Base-by-base conservation (phyloP, 106 monocot genomes). In the Dioscorea dumetorum region DNA sequence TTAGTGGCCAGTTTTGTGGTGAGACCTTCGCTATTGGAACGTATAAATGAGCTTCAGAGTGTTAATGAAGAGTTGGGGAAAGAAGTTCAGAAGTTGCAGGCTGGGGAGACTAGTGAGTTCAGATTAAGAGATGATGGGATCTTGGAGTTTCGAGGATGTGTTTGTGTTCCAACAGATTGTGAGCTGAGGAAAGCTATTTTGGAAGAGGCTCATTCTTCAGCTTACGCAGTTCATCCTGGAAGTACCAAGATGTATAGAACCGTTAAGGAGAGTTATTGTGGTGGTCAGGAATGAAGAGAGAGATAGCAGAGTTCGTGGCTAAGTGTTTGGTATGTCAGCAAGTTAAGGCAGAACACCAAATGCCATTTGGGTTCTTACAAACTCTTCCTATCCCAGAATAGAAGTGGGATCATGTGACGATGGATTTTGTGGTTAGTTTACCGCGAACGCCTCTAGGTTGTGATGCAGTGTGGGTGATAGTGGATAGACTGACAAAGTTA, bases 221-320 rank as follows among this genome's bases (percentile, higher is more conserved):
- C 28, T 0, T 72, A 63, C 22, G 49, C 20, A 1, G 34, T 72
- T 3, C 72, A 72, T 21, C 72, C 52, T 31, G 24, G 72, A 13
- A 15, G 52, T 31, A 72, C 63, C 12, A 72, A 62, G 8, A 63
- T 63, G 72, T 53, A 28, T n/a, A 50, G 54, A 54, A 62, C 50
- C 17, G 2, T 64, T 0, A 35, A 54, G 33, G n/a, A 48, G 7
- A 28, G 63, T 2, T 63, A 51, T 15, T 73, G 51, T 73, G 51
- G 52, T 73, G 31, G 63, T 18, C 24, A 3, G 24, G 52, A 31
- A 73, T 72, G 71, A 72, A 72, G 48, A 62, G 24, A 62, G 71
- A 72, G 0, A 21, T 72, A 9, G 62, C 33, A 32, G 28, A 31
- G 50, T 73, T 18, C 53, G 31, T 73, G 0, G 15, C 63, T 18